These are phyloP conservation scores for Orbilia oligospora DNA, from an alignment of 2,329 filamentous ascomycete species.

Conservation along the genomic window DNA sequence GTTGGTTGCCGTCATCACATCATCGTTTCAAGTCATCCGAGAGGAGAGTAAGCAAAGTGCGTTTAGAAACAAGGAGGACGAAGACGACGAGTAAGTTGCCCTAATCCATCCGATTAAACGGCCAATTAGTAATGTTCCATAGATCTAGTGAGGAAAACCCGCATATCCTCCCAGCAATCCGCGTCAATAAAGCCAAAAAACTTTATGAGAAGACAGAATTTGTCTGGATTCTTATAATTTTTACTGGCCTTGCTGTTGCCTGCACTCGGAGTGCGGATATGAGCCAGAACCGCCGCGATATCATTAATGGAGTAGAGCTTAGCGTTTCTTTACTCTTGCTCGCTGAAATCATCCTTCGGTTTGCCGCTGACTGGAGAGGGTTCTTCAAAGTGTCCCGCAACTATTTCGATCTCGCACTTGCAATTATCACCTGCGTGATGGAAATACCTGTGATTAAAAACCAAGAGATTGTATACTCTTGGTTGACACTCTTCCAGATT, in stretches of 20 bases:
- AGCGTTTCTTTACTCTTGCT: constrained; percentile 83
- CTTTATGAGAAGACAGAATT: constrained; percentile 80
- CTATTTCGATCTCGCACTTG: constrained; percentile 83
- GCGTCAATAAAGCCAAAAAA: constrained; percentile 73
- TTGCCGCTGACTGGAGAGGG: constrained; percentile 82
- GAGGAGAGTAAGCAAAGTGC: constrained; percentile 90
- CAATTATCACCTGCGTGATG: constrained; percentile 85
- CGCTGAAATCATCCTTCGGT: constrained; percentile 84
- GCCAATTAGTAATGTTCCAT: not conserved
- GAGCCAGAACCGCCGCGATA: constrained; percentile 73
- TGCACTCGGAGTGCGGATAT: constrained; percentile 83
- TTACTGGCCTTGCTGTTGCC: constrained; percentile 83
- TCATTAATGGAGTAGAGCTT: constrained; percentile 81
- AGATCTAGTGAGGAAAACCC: constrained; percentile 30
- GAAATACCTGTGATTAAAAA: constrained; percentile 84
- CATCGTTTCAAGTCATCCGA: constrained; percentile 96
- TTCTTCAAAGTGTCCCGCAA: constrained; percentile 84
- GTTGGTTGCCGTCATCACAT: constrained; percentile 95
- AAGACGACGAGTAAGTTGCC: constrained; percentile 65
- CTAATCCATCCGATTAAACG: not conserved
- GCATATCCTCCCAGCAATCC: constrained; percentile 12
- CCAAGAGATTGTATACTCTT: constrained; percentile 81
- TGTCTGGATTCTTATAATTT: constrained; percentile 85
- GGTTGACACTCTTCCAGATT: constrained; percentile 94
- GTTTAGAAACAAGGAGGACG: constrained; percentile 82